A percentile compares a stretch with the other conserved stretches of the same genome.
These are phyloP conservation scores for Lactarius trivialis DNA, from an alignment of 768 basidiomycete species.

Conservation along the genomic window DNA sequence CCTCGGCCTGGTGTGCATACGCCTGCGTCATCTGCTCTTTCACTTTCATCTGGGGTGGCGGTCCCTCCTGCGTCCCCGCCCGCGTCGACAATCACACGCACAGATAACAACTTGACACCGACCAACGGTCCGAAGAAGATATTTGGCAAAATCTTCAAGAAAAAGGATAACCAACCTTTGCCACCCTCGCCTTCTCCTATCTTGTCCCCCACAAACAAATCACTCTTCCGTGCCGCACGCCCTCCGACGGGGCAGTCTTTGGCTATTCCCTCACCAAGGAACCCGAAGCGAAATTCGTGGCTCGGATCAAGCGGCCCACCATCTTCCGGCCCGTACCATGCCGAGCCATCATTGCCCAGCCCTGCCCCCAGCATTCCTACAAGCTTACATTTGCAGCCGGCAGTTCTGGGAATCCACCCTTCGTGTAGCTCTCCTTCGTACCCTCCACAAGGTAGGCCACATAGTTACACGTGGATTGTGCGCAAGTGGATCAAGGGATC, in stretches of 20 bases:
- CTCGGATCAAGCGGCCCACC: slow-evolving; percentile 9
- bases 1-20: slow-evolving; percentile 11
- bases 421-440: slow-evolving; percentile 45
- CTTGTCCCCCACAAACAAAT: slow-evolving; percentile 4
- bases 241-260: slow-evolving; percentile 6
- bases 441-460: slow-evolving; percentile 36
- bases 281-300: slow-evolving; percentile 24
- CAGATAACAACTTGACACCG: slow-evolving; percentile 25
- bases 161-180: slow-evolving; percentile 33
- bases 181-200: slow-evolving; percentile 12
- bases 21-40: slow-evolving; percentile 21
- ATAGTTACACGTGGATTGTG: slow-evolving; percentile 69
- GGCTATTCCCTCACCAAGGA: background rate
- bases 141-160: slow-evolving; percentile 69
- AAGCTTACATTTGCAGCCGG: slow-evolving; percentile 31
- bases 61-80: slow-evolving; percentile 18
- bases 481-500: slow-evolving; percentile 65
- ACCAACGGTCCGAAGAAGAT: slow-evolving; percentile 47
- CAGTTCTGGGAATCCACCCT: slow-evolving; percentile 66
- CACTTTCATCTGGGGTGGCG: slow-evolving; percentile 18
- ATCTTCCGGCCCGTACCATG: slow-evolving; percentile 12
- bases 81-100: slow-evolving; percentile 24
- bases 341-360: background rate
- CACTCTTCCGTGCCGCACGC: slow-evolving; percentile 8
- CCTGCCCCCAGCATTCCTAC: slow-evolving; percentile 7